These are phyloP conservation scores for Poa pratensis DNA, from an alignment of 176 grass and related monocot species.

Conservation along the genomic window DNA sequence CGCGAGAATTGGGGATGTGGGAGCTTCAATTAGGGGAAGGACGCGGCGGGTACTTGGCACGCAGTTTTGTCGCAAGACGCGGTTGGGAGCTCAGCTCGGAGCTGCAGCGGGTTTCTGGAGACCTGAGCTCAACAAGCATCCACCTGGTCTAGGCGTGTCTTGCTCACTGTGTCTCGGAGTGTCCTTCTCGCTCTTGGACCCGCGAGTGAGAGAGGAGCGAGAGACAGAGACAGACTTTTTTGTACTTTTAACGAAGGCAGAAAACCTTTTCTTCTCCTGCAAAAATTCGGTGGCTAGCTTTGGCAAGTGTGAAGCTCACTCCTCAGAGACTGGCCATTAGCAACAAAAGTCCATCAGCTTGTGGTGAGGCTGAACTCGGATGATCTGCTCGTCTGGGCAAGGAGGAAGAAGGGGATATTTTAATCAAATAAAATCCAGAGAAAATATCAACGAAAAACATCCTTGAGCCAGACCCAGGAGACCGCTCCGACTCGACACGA, in stretches of 20 bases:
- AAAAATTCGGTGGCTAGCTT: no score
- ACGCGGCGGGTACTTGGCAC: slow-evolving; percentile 1
- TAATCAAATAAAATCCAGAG: slow-evolving; percentile 7
- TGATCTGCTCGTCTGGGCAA: background rate
- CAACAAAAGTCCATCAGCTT: slow-evolving; percentile 7
- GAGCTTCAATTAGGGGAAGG: background rate
- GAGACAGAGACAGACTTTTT: background rate
- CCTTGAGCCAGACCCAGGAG: background rate
- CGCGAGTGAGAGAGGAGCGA: background rate
- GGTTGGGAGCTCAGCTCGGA: background rate
- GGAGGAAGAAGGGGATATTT: slow-evolving; percentile 11
- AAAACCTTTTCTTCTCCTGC: slow-evolving; percentile 34
- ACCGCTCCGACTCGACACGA: background rate
- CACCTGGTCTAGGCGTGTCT: slow-evolving; percentile 21
- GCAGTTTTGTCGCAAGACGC: slow-evolving; percentile 7
- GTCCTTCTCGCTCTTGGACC: background rate
- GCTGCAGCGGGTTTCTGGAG: background rate
- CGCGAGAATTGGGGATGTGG: background rate
- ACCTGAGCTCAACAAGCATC: slow-evolving; percentile 33
- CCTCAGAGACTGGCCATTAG: background rate
- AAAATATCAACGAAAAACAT: background rate
- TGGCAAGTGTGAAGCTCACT: background rate
- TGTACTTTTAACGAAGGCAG: slow-evolving; percentile 20
- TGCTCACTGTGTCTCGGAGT: background rate
- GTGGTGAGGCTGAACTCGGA: background rate